Base-by-base conservation (phyloP, 202 grass and related monocot species). In the Musa balbisiana region DNA sequence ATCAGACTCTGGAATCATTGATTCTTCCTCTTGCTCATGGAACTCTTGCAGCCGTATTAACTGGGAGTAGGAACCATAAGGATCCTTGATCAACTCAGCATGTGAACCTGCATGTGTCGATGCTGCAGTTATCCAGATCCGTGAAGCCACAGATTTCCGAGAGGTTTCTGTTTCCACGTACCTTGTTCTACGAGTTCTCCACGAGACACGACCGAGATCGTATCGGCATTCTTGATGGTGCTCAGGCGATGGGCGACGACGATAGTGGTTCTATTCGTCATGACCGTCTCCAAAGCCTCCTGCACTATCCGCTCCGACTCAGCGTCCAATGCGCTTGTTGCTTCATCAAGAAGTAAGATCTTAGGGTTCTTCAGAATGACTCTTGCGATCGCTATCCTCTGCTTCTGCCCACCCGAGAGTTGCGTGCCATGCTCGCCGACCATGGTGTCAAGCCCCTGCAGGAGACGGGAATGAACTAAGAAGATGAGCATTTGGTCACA, bases 141-240 rank as follows among this genome's bases (percentile, higher is more conserved):
- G 33, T 43, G 33, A 43, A 43, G 33, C 33, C 3, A 5, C 33
- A 14, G 10, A 74, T 29, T n/a, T 3, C 13, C 20, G 14, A 52
- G 58, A 24, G 23, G 19, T 8, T 49, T 14, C 9, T 13, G 67
- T 73, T 52, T 65, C 1, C 9, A 49, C 54, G 25, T 83, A 88
- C 91, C 91, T 90, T 94, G 92, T 76, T 96, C 92, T 17, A 92
- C 84, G 64, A 96, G 69, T 58, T 92, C 74, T 69, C 92, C 92
- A 5, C 66, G 80, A 27, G 87, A 83, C 72, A 96, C 76, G n/a
- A 96, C 89, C 0, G 92, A 96, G 81, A 96, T 96, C 69, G 72
- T 69, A 84, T 96, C 81, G 62, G 87, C 89, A 81, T 85, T 85
- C 81, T 84, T 92, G 27, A 94, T 74, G 0, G 85, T 90, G 73